Evolutionary conservation across 768 basidiomycete genomes (phyloP), one percentile per base, ranked within the genome.

Genomic region (Kwoniella sp.): DNA sequence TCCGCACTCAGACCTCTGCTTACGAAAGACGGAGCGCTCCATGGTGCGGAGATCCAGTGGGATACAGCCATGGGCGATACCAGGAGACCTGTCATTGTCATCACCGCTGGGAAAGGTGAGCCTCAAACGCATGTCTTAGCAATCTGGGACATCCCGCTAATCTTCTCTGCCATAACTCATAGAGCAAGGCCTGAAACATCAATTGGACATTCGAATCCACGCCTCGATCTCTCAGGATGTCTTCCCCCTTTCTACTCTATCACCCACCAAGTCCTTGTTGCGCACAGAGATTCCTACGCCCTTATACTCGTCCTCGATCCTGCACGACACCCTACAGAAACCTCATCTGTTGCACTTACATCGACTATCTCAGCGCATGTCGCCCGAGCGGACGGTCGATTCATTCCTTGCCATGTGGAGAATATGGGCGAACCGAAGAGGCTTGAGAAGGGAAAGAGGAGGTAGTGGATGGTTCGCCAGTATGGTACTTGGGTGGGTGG

Each of bases 361-460:
- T 31, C 81, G 83, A 9, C 82, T 86, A 8, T 86, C 89, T 73
- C 74, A 83, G 1, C 69, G 89, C 47, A 82, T 85, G 12, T 81
- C 86, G 26, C 73, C 82, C 11, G 81, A 82, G 11, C 84, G 89
- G 0, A 84, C 87, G 0, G 93, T 91, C 77, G 78, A 81, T 1
- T 89, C 93, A 56, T 91, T 91, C 0, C 78, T 92, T 9, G 84
- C 89, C 0, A 83, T 97, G 0, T 85, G 97, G 17, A 86, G 92
- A 11, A 85, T 94, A 17, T 99, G 96, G 96, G 91, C 91, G 1
- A 87, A 88, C 55, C 90, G 93, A 71, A 84, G 93, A 47, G 92
- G 92, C 4, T 63, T 79, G 61, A 51, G 26, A 53, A 47, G 63
- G 52, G 66, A 55, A 37, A 61, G 68, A 65, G 72, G 76, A 13